These are phyloP conservation scores for Ceratocystiopsis minuta DNA, from an alignment of 2,329 filamentous ascomycete species.

Conservation along the genomic window DNA sequence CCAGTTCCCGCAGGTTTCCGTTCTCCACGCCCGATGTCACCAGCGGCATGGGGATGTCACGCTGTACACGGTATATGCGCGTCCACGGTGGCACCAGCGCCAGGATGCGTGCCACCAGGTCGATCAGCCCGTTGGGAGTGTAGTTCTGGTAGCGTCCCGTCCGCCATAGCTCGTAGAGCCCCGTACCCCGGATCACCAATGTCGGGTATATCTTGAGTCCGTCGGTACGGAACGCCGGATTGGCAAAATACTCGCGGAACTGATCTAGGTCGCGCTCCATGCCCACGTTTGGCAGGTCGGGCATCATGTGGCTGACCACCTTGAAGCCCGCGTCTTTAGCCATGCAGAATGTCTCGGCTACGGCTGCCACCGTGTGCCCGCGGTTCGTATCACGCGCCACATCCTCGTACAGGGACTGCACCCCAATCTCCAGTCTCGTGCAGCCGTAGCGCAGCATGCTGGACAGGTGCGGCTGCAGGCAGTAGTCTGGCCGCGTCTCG, in stretches of 20 bases:
- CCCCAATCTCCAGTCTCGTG: conserved; percentile 82
- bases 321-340: conserved; percentile 98
- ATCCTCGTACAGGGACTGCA: conserved; percentile 94
- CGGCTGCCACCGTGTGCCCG: conserved; percentile 85
- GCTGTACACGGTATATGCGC: conserved; percentile 91
- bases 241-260: conserved; percentile 95
- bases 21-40: conserved; percentile 99
- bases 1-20: conserved; percentile 83
- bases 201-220: conserved; percentile 97
- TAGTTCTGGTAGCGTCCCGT: conserved; percentile 97
- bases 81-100: conserved; percentile 95
- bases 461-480: conserved; percentile 81
- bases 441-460: conserved; percentile 97
- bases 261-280: conserved; percentile 97
- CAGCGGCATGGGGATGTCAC: conserved; percentile 98
- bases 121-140: conserved; percentile 88
- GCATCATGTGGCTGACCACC: conserved; percentile 99
- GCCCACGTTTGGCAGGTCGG: conserved; percentile 89
- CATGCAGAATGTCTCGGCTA: conserved; percentile 92
- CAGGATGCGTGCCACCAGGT: conserved; percentile 89
- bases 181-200: conserved; percentile 88
- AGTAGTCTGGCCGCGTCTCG: conserved; percentile 93
- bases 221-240: conserved; percentile 86
- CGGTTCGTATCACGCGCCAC: conserved; percentile 96
- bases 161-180: conserved; percentile 91